Base-by-base conservation (phyloP, 108 stramenopile species). In the Discostella pseudostelligera region DNA sequence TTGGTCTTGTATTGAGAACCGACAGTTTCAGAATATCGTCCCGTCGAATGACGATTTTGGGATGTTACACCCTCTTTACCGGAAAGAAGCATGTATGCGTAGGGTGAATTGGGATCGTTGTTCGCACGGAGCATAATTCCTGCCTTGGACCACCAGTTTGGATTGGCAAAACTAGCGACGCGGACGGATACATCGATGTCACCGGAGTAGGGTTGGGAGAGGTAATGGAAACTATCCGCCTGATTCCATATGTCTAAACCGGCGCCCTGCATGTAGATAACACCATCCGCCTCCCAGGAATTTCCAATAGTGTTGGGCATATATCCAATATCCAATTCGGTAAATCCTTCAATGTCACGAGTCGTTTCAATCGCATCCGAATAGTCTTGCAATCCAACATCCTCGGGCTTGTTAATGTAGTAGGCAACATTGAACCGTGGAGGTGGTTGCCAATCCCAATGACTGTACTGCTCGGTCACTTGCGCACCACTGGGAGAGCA, bases 61-160 rank as follows among this genome's bases (percentile, higher is more conserved):
- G 28, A 8, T 7, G 19, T 29, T 13, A 72, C 8, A 6, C 59
- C 58, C 11, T 56, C 17, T 0, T 28, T 39, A 14, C 72, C 59
- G 14, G 59, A 17, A 9, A 73, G 59, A 6, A 29, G 13, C 8
- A 20, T 29, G 32, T 48, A 68, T 14, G 20, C 72, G 53, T 67
- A 32, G 4, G 32, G 32, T 32, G 65, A 39, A 35, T 53, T 28
- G 11, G 28, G 37, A 7, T 45, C 56, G 21, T 24, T 39, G 24
- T 19, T 59, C 11, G 32, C 25, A 6, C 72, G 58, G 14, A 74
- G n/a, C 72, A 74, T 74, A 49, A 74, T 49, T 13, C 72, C 71
- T 1, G 66, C 39, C 40, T 72, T 72, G 17, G 71, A 22, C 65
- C 67, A 74, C 16, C 16, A 0, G 9, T 74, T 29, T 10, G 25